Evolutionary conservation across 495 filamentous ascomycete genomes (phyloP).

Genomic region (Parathielavia appendiculata): DNA sequence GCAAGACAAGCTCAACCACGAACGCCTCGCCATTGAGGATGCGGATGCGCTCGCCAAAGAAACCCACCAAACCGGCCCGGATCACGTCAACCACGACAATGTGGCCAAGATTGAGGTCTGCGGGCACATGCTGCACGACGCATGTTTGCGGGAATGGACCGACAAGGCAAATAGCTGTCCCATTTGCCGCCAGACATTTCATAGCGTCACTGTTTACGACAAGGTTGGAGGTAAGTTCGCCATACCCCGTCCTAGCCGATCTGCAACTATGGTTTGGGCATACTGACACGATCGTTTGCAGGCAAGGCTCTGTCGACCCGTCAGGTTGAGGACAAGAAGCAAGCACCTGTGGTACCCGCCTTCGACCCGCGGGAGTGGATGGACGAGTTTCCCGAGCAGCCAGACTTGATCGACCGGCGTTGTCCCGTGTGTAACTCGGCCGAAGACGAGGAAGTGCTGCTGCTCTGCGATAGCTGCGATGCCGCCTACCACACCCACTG

Average conservation of each 20-base stretch:
- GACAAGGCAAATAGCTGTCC: constrained; percentile 96
- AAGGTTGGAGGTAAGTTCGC: constrained; percentile 64
- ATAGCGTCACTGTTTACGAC: constrained; percentile 77
- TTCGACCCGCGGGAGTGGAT: constrained; percentile 75
- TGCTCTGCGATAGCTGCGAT: constrained; percentile 86
- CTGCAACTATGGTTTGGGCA: background rate
- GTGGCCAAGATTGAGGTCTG: constrained; percentile 59
- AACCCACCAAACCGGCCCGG: constrained; percentile 21
- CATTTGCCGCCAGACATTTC: constrained; percentile 88
- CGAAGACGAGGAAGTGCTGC: constrained; percentile 71
- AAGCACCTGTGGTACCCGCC: constrained; percentile 59
- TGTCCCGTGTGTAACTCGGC: constrained; percentile 75
- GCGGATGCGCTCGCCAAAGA: constrained; percentile 49
- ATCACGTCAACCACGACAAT: constrained; percentile 27
- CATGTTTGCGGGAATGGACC: constrained; percentile 87
- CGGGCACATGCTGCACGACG: constrained; percentile 84
- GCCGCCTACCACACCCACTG: constrained; percentile 80
- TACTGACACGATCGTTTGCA: constrained; percentile 21
- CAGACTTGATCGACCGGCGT: constrained; percentile 55
- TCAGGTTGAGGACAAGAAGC: constrained; percentile 78
- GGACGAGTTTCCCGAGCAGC: constrained; percentile 66
- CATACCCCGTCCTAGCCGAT: background rate
- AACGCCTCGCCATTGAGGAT: constrained; percentile 29
- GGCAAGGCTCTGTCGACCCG: constrained; percentile 61
- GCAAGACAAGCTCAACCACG: constrained; percentile 16